phyloP scores from a whole-genome alignment of 2,329 filamentous ascomycete species.

The Aspergillus piperis region DNA sequence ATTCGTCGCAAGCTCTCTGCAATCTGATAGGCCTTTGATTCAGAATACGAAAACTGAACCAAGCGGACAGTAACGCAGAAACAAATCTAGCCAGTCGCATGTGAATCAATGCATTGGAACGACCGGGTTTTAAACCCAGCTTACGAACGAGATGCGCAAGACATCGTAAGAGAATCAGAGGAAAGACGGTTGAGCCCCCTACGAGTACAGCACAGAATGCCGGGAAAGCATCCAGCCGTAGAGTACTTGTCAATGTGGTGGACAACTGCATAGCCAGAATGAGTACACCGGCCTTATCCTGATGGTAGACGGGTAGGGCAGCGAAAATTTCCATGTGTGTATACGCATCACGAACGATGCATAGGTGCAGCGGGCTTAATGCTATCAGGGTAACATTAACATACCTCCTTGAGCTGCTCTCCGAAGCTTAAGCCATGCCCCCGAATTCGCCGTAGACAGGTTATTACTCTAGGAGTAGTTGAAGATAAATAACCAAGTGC shows the following conservation, averaged over 20 bases:
- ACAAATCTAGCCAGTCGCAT: conserved; percentile 42
- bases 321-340: background rate
- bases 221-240: conserved; percentile 52
- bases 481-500: conserved; percentile 51
- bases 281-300: conserved; percentile 15
- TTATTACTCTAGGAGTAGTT: conserved; percentile 49
- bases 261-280: conserved; percentile 37
- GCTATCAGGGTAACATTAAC: conserved; percentile 15
- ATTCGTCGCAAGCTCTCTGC: conserved; percentile 14
- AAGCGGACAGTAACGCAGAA: conserved; percentile 52
- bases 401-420: conserved; percentile 41
- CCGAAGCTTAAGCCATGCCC: conserved; percentile 33
- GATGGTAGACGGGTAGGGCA: background rate
- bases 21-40: conserved; percentile 41
- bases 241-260: conserved; percentile 40
- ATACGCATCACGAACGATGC: background rate
- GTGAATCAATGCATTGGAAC: conserved; percentile 19
- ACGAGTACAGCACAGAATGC: conserved; percentile 55
- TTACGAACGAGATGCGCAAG: conserved; percentile 27
- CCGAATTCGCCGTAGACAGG: conserved; percentile 38
- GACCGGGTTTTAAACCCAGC: conserved; percentile 19
- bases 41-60: conserved; percentile 51
- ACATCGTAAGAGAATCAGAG: conserved; percentile 31
- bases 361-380: conserved; percentile 8
- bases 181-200: conserved; percentile 54